Evolutionary conservation across 192 early-diverging fungal genomes (phyloP).

Genomic region (Coemansia sp.): DNA sequence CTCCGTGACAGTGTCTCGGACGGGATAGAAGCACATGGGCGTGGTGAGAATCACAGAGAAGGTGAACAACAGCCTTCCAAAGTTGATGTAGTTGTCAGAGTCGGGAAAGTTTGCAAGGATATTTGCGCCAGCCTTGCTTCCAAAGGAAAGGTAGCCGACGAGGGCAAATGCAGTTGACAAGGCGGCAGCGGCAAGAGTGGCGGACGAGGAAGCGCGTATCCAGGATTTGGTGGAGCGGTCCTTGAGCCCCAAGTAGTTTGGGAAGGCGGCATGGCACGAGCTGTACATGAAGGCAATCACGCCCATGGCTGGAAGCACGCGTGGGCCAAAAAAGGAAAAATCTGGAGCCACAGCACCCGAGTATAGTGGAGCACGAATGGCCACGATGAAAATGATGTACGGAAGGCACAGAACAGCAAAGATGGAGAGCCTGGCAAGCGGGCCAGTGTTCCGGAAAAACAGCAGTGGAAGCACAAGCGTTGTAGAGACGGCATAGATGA

Average conservation of each 20-base stretch:
- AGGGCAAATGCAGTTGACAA: conserved; percentile 61
- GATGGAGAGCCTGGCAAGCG: conserved; percentile 57
- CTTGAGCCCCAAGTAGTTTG: conserved; percentile 57
- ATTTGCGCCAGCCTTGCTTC: conserved; percentile 57
- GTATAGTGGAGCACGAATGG: conserved; percentile 56
- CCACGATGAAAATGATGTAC: conserved; percentile 58
- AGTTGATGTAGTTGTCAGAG: conserved; percentile 58
- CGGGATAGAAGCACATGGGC: conserved; percentile 48
- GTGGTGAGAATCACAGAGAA: conserved; percentile 60
- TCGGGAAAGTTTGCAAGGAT: conserved; percentile 62
- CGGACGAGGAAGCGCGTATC: conserved; percentile 53
- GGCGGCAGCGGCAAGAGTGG: conserved; percentile 53
- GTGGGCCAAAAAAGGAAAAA: conserved; percentile 54
- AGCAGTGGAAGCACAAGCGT: conserved; percentile 50
- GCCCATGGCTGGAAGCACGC: conserved; percentile 62
- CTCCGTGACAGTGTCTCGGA: conserved; percentile 39
- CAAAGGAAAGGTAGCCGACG: conserved; percentile 62
- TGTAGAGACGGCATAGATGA: conserved; percentile 30
- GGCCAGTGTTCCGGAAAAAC: conserved; percentile 62
- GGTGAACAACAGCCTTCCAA: conserved; percentile 59
- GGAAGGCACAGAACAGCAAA: conserved; percentile 61
- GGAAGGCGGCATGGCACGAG: conserved; percentile 62
- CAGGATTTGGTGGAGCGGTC: conserved; percentile 54
- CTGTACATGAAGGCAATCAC: conserved; percentile 65
- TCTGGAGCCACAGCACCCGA: conserved; percentile 38